A percentile compares a stretch with the other conserved stretches of the same genome.
Conservation (phyloP, 495 filamentous ascomycete genomes). For the Trichodelitschia bisporula region DNA sequence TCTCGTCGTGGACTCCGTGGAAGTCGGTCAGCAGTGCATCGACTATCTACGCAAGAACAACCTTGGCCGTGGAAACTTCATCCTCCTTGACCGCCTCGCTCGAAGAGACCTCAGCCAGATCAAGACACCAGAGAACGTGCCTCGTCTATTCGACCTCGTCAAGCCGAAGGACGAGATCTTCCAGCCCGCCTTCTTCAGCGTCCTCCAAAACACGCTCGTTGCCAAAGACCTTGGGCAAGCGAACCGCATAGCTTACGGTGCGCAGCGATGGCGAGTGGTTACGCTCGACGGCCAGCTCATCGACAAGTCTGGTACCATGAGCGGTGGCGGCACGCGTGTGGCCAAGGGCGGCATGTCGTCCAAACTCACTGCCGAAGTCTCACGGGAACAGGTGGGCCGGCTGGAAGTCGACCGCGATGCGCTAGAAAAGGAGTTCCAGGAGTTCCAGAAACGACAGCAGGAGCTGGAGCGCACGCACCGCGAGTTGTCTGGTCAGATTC, state of each 20-base stretch:
- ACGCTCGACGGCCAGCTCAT: slow-evolving; percentile 89
- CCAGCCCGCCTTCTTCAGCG: slow-evolving; percentile 77
- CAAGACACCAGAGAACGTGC: slow-evolving; percentile 75
- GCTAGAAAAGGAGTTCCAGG: slow-evolving; percentile 52
- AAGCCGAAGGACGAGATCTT: slow-evolving; percentile 72
- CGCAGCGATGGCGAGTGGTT: slow-evolving; percentile 80
- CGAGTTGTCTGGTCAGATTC: slow-evolving; percentile 50
- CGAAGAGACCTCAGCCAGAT: slow-evolving; percentile 49
- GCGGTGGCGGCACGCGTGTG: slow-evolving; percentile 72
- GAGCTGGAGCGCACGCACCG: slow-evolving; percentile 49
- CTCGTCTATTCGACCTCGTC: slow-evolving; percentile 78
- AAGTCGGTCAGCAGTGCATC: slow-evolving; percentile 89
- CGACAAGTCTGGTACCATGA: slow-evolving; percentile 95
- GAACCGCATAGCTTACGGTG: slow-evolving; percentile 87
- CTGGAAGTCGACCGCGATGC: slow-evolving; percentile 69
- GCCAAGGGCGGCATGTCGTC: slow-evolving; percentile 87
- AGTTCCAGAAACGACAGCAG: slow-evolving; percentile 56
- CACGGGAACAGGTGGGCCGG: slow-evolving; percentile 67
- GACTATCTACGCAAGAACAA: slow-evolving; percentile 95
- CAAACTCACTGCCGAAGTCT: slow-evolving; percentile 63
- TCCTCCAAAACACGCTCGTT: slow-evolving; percentile 80
- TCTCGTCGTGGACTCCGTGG: slow-evolving; percentile 84
- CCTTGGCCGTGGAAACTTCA: slow-evolving; percentile 90
- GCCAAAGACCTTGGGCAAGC: slow-evolving; percentile 82
- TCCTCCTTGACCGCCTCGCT: slow-evolving; percentile 70